These are phyloP conservation scores for Dryas octopetala DNA, from an alignment of 306 rosid genomes.

Conservation along the genomic window DNA sequence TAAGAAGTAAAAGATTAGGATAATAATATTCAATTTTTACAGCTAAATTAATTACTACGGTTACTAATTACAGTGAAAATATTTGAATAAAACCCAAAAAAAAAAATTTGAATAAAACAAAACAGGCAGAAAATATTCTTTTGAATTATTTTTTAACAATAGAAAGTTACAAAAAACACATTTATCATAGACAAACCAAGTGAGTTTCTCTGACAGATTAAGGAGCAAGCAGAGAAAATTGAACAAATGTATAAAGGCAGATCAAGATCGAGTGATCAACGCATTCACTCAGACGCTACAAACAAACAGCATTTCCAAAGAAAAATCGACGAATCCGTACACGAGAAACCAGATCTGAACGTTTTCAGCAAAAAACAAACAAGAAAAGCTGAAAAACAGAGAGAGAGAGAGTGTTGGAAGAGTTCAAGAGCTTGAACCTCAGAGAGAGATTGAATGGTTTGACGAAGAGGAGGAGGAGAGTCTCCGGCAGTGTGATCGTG, in stretches of 20 bases:
- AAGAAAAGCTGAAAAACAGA: neutral
- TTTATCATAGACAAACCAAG: neutral
- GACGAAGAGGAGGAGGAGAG: neutral
- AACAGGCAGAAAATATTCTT: neutral
- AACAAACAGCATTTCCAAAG: neutral
- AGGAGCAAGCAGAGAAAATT: conserved; percentile 4
- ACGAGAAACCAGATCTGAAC: conserved; percentile 53
- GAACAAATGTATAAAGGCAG: conserved; percentile 21
- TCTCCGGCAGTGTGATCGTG: conserved; percentile 35
- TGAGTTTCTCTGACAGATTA: neutral
- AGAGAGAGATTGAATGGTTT: neutral
- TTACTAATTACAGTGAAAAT: conserved; percentile 3
- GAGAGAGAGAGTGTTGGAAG: neutral
- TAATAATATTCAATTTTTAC: neutral
- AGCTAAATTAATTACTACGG: neutral
- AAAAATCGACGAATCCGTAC: conserved; percentile 5
- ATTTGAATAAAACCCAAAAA: neutral
- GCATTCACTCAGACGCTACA: conserved; percentile 7
- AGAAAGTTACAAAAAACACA: conserved; percentile 15
- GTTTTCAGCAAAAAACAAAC: neutral
- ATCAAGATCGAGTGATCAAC: conserved; percentile 48
- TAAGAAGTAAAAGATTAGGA: neutral
- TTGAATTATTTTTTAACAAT: neutral
- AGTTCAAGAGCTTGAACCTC: conserved; percentile 37
- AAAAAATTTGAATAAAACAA: neutral